Conservation (phyloP, 1,284 basidiomycete genomes). For the Gymnopus androsaceus region DNA sequence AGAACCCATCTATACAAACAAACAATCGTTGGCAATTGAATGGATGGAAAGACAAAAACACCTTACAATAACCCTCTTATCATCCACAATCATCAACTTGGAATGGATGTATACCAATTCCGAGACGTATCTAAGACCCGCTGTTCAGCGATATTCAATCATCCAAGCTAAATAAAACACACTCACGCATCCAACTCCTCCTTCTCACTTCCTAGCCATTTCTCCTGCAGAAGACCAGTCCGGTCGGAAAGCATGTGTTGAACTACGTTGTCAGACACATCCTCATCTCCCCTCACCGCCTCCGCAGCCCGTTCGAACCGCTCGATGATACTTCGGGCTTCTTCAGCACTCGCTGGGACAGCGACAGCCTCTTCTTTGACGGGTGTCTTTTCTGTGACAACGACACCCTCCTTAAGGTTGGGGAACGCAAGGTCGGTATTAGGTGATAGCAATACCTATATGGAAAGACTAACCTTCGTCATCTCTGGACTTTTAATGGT, state of each 20-base stretch:
- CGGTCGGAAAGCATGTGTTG: slow-evolving; percentile 75
- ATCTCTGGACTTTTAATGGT: slow-evolving; percentile 52
- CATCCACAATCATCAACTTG: slow-evolving; percentile 93
- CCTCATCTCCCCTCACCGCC: slow-evolving; percentile 53
- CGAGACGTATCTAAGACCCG: slow-evolving; percentile 80
- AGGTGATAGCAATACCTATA: too few relatives aligned
- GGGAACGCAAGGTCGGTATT: too few relatives aligned
- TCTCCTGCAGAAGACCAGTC: slow-evolving; percentile 65
- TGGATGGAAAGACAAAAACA: not conserved
- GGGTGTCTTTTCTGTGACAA: slow-evolving; percentile 48
- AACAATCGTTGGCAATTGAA: not conserved
- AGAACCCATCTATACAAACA: slow-evolving; percentile 68
- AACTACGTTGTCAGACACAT: slow-evolving; percentile 72
- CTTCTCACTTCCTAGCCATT: slow-evolving; percentile 80
- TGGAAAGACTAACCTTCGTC: too few relatives aligned
- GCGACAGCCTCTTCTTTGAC: slow-evolving; percentile 52
- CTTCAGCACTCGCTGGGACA: slow-evolving; percentile 66
- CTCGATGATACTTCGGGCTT: slow-evolving; percentile 64
- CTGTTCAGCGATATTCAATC: slow-evolving; percentile 29
- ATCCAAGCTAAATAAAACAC: not conserved
- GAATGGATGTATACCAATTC: slow-evolving; percentile 83
- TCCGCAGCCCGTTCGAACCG: slow-evolving; percentile 69
- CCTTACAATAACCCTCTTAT: slow-evolving; percentile 79
- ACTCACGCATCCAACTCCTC: slow-evolving; percentile 80
- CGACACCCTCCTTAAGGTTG: slow-evolving; percentile 42